Base-by-base conservation (phyloP, 371 early-diverging fungal genomes). In the Rhizopus sp. region DNA sequence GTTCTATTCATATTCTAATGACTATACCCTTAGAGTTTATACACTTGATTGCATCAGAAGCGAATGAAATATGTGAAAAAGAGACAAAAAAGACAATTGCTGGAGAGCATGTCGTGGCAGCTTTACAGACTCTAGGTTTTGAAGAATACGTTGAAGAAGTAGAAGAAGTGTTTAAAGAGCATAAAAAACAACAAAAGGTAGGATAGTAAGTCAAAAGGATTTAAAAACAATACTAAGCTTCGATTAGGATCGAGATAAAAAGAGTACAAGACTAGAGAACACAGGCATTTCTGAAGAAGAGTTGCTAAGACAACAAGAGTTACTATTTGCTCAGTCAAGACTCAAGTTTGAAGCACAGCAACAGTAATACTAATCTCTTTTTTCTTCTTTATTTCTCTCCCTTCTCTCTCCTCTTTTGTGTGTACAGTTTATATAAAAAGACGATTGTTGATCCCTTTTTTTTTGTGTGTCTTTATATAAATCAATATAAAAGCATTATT, bases 31-130 rank as follows among this genome's bases (percentile, higher is more conserved):
- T 65, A 92, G 97, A 96, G 68, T 96, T 96, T 63, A 94, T 98
- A 46, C 97, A 96, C 53, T 73, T 96, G 62, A 77, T 95, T 39
- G 93, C 96, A 16, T 88, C 93, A 3, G 94, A 96, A 62, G 95
- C 99, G 10, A 99, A 99, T 75, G 95, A 95, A 46, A 88, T 93
- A 29, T 99, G 99, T 73, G 99, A 99, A 70, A 95, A 94, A 64
- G 97, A 96, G 57, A 84, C 89, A 15, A 97, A 95, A 70, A 99
- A 99, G 80, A 99, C 99, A 3, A 99, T 99, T 58, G 92, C 93
- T 0, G 94, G 95, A 30, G 98, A 99, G 62, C 99, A 99, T 73
- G 93, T 99, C 5, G 81, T 96, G 35, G 65, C 88, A 5, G 96
- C 99, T 5, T 76, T 99, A 40, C 85, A 91, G 72, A 90, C 86